These are phyloP conservation scores for Manihot esculenta DNA, from an alignment of 441 rosid species.

Conservation along the genomic window DNA sequence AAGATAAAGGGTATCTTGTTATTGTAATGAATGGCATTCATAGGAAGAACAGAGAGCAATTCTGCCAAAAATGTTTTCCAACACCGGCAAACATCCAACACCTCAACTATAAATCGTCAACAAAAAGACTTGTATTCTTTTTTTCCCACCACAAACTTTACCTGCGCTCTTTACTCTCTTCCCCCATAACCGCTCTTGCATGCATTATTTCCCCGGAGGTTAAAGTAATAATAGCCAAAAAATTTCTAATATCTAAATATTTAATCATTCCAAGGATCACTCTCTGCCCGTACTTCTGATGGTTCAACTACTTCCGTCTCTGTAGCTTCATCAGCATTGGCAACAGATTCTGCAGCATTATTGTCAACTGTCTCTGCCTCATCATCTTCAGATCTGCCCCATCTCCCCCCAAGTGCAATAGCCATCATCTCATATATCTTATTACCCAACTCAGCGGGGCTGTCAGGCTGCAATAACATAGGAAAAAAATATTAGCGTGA, in stretches of 20 bases:
- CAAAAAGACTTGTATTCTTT: not conserved
- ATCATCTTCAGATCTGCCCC: slow-evolving; percentile 77
- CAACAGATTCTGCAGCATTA: slow-evolving; percentile 27
- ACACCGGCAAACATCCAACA: not conserved
- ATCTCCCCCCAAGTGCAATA: slow-evolving; percentile 95
- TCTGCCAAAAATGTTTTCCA: not conserved
- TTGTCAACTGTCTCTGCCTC: slow-evolving; percentile 32
- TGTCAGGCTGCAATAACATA: slow-evolving; percentile 69
- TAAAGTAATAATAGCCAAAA: slow-evolving; percentile 10
- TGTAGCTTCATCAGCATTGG: slow-evolving; percentile 18
- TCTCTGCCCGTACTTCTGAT: slow-evolving; percentile 82
- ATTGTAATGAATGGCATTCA: not conserved
- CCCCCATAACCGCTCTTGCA: not conserved
- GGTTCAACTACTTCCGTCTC: slow-evolving; percentile 82
- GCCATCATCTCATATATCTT: slow-evolving; percentile 98
- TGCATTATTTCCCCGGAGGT: not conserved
- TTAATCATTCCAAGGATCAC: slow-evolving; percentile 91
- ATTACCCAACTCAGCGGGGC: slow-evolving; percentile 93
- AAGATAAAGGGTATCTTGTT: not conserved
- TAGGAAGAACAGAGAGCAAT: not conserved
- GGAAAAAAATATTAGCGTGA: not conserved
- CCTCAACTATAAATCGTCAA: not conserved
- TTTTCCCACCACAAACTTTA: not conserved
- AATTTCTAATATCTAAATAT: not conserved
- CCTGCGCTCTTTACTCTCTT: not conserved